These are phyloP conservation scores for Nissolia schottii DNA, from an alignment of 306 rosid species.

Conservation along the genomic window DNA sequence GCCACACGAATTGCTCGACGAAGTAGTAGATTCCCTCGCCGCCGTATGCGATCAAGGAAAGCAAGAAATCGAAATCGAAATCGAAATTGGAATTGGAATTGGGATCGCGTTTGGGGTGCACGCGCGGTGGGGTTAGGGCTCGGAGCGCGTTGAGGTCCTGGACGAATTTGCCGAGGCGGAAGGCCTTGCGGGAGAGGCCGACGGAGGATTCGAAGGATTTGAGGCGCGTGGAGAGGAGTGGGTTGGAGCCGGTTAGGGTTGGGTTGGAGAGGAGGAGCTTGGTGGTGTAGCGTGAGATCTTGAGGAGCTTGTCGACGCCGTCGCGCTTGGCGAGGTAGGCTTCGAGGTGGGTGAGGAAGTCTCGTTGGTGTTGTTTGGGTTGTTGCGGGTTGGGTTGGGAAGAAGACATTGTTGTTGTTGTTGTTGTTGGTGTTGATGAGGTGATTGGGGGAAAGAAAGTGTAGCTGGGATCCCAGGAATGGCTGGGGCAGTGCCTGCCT, in stretches of 20 bases:
- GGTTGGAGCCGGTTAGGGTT: conserved; percentile 41
- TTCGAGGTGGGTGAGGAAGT: conserved; percentile 66
- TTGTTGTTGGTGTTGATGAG: neutral
- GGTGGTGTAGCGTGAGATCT: conserved; percentile 70
- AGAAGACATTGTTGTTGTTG: neutral
- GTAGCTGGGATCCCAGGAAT: too few species aligned
- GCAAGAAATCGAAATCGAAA: conserved; percentile 2
- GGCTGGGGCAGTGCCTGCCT: too few species aligned
- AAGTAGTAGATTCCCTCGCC: conserved; percentile 80
- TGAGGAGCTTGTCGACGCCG: conserved; percentile 95
- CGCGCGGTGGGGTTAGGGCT: conserved; percentile 15
- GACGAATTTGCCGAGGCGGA: conserved; percentile 82
- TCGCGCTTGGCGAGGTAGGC: conserved; percentile 80
- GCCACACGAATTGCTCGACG: conserved; percentile 81
- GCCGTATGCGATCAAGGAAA: conserved; percentile 57
- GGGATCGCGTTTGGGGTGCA: conserved; percentile 33
- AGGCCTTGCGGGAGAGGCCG: conserved; percentile 86
- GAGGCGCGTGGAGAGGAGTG: conserved; percentile 50
- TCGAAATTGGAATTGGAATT: neutral
- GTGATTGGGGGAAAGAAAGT: too few species aligned
- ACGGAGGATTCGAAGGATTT: conserved; percentile 82
- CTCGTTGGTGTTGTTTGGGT: conserved; percentile 37
- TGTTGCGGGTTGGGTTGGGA: neutral
- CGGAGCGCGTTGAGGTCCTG: conserved; percentile 76
- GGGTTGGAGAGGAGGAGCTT: conserved; percentile 55